Base-by-base conservation (phyloP, 805 yeast genomes). In the Priceomyces haplophilus region DNA sequence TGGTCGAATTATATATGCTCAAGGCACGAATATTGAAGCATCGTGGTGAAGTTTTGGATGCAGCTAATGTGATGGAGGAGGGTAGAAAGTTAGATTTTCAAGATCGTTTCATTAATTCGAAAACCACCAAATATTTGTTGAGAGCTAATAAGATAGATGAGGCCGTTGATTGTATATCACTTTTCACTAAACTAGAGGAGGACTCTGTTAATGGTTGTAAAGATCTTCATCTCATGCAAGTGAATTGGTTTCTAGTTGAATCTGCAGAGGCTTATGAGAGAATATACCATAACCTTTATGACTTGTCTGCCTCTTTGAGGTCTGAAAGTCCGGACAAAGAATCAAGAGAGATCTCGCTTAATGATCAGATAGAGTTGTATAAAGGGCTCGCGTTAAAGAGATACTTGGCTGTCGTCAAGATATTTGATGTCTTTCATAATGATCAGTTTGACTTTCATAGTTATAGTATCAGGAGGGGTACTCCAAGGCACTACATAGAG, bases 391-490 rank as follows among this genome's bases (percentile, higher is more conserved):
- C 97, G 0, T 66, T 89, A 48, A 93, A 93, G 64, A 77, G 98
- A 54, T 87, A 76, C 58, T 62, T 68, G 33, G 82, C 88, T 2
- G 73, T 89, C 36, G 68, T 80, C 38, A 79, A 80, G 46, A 77
- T 85, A 23, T 89, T 81, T 63, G 74, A 79, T 34, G 85, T 80
- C 41, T 89, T 81, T 64, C 78, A 72, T 56, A 79, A 78, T 48
- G 99, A 93, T 58, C 97, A 93, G 67, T 75, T 85, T 49, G 99
- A 93, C 61, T 93, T 91, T 82, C 98, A 93, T 61, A 83, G 86
- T 36, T 93, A 88, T 61, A 85, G 95, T 59, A 79, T 87, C 74
- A 79, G 97, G 64, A 81, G 85, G 53, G 98, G 97, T 17, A 88
- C 97, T 5, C 83, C 91, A 19, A 77, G 95, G 49, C 83, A 91